A percentile compares a stretch with the other conserved stretches of the same genome.
phyloP scores from a whole-genome alignment of 495 filamentous ascomycete species.

The Achaetomiella virescens region DNA sequence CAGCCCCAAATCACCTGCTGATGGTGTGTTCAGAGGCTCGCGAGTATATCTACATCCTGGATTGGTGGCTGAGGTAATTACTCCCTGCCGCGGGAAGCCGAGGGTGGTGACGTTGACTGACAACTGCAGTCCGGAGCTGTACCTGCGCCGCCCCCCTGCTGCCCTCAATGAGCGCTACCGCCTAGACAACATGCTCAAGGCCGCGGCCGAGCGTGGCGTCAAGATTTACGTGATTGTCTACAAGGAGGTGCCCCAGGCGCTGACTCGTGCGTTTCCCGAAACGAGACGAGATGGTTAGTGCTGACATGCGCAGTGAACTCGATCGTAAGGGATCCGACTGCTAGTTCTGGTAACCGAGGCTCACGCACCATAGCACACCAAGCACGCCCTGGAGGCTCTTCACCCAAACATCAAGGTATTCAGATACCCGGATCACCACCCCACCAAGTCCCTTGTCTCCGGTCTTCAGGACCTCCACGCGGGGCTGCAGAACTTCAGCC shows the following conservation, averaged over 20 bases:
- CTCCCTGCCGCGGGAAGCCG: background rate
- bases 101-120: constrained; percentile 2
- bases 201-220: constrained; percentile 83
- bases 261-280: constrained; percentile 62
- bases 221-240: constrained; percentile 88
- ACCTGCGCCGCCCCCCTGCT: constrained; percentile 81
- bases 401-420: constrained; percentile 90
- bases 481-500: constrained; percentile 38
- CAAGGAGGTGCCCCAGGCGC: constrained; percentile 83
- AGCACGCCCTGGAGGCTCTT: constrained; percentile 67
- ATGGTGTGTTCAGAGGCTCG: constrained; percentile 50
- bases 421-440: constrained; percentile 84
- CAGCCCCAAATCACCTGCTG: constrained; percentile 11
- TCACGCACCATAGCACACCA: constrained; percentile 59
- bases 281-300: constrained; percentile 5
- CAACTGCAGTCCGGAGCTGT: constrained; percentile 62
- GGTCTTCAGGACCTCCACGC: constrained; percentile 31
- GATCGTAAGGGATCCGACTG: constrained; percentile 14
- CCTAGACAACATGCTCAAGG: constrained; percentile 80
- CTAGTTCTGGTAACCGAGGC: background rate
- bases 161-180: constrained; percentile 77
- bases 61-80: constrained; percentile 76
- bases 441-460: constrained; percentile 51
- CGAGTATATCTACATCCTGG: constrained; percentile 86
- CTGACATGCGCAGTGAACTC: constrained; percentile 56